Base-by-base conservation (phyloP, 169 alveolate genomes). In the Plasmodium vivax region DNA sequence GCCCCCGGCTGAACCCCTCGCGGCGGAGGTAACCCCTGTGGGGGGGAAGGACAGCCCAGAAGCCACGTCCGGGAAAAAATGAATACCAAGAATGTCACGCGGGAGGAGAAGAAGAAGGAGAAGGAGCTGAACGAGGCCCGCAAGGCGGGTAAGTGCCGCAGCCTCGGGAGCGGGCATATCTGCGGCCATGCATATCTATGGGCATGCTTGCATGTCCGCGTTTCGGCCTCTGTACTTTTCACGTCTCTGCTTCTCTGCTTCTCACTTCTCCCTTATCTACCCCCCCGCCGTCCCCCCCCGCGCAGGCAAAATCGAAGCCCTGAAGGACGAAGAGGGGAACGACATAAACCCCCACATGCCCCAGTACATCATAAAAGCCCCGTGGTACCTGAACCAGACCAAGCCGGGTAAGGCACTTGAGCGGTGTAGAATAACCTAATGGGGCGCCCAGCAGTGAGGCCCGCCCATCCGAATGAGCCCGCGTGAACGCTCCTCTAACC, bases 291-390 rank as follows among this genome's bases (percentile, higher is more conserved):
- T 58, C 23, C 23, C 58, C n/a, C 71, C 38, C 27, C 32, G 45
- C n/a, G 71, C 58, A 90, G 94, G 94, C 2, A 94, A 93, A 23
- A 92, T 93, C 8, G 95, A 85, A 72, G 96, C 96, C 71, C 91
- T 85, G 12, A 82, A 87, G 75, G 97, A 95, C 74, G 96, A 95
- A 84, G 92, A 93, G 19, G 98, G 97, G 10, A 96, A 95, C 32
- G 96, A 85, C 16, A 92, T 95, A 38, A 97, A 97, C 92, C 98
- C 98, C 27, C 97, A 97, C 84, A 97, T 97, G 92, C 98, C 98
- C 12, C 98, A 96, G 74, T 97, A 96, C 91, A 97, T 97, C 83
- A 95, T 98, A n/a, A 97, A 95, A 71, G 98, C 98, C 71, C 98
- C 98, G 0, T 97, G 98, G 98, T 97, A 97, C 83, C 41, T 96